Conservation (phyloP, 1,284 basidiomycete genomes). For the Sporisorium iseilematis-ciliati region DNA sequence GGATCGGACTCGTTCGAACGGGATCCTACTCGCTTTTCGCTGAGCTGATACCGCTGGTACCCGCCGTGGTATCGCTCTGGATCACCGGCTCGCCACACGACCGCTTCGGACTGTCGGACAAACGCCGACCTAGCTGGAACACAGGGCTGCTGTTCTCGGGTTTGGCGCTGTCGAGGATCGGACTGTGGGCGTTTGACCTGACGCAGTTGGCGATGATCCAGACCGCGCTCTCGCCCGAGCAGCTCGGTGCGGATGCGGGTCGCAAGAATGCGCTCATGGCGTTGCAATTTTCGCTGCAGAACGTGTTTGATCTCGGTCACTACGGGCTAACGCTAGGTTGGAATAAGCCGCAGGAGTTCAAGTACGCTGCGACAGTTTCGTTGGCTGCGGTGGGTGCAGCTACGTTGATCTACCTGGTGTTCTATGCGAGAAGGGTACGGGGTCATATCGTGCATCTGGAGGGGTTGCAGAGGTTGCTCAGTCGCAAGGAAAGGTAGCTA, state of each 20-base stretch:
- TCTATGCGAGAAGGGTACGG: slow-evolving; percentile 55
- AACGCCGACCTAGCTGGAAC: slow-evolving; percentile 53
- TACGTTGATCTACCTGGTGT: slow-evolving; percentile 53
- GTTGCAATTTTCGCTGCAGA: slow-evolving; percentile 57
- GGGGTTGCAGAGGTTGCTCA: slow-evolving; percentile 36
- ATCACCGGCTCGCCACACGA: slow-evolving; percentile 38
- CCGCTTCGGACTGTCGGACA: slow-evolving; percentile 35
- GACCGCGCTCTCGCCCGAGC: slow-evolving; percentile 40
- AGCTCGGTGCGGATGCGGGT: slow-evolving; percentile 33
- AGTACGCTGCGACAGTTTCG: slow-evolving; percentile 54
- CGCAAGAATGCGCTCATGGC: slow-evolving; percentile 57
- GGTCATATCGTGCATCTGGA: slow-evolving; percentile 63
- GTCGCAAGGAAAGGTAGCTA: slow-evolving; percentile 29
- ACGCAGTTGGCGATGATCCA: slow-evolving; percentile 72
- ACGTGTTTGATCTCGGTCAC: slow-evolving; percentile 55
- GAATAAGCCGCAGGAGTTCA: slow-evolving; percentile 54
- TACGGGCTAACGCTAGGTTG: slow-evolving; percentile 59
- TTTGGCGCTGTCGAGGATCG: slow-evolving; percentile 73
- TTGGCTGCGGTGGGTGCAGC: slow-evolving; percentile 50
- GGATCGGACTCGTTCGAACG: slow-evolving; percentile 72
- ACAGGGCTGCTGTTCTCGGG: slow-evolving; percentile 66
- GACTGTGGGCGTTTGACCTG: slow-evolving; percentile 75
- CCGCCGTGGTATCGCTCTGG: slow-evolving; percentile 49
- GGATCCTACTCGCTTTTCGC: slow-evolving; percentile 69
- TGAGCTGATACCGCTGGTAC: slow-evolving; percentile 50